Evolutionary conservation across 345 rosid species (phyloP).

Genomic region (Geranium rotundifolium): DNA sequence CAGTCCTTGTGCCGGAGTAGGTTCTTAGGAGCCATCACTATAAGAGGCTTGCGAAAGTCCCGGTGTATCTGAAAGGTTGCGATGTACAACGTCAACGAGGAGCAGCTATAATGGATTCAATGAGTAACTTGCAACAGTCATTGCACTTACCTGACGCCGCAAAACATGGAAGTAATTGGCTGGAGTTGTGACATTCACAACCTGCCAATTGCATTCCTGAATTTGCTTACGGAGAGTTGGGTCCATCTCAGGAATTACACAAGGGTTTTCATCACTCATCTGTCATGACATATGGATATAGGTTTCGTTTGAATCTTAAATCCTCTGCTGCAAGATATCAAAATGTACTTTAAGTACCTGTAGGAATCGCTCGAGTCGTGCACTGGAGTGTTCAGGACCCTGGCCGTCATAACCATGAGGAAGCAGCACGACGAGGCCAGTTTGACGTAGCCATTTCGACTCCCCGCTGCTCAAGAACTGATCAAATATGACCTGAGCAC

Average conservation of each 20-base stretch:
- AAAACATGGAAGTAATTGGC: constrained; percentile 27
- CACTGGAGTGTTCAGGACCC: too few species aligned
- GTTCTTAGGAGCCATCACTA: constrained; percentile 25
- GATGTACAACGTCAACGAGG: too few species aligned
- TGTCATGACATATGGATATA: neutral
- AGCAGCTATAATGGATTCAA: too few species aligned
- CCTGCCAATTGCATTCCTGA: too few species aligned
- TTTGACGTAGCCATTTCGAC: too few species aligned
- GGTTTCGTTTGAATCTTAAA: too few species aligned
- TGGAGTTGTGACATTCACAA: constrained; percentile 19
- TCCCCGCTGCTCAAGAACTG: constrained; percentile 21
- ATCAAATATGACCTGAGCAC: constrained; percentile 26
- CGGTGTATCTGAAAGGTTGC: constrained; percentile 16
- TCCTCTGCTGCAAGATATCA: too few species aligned
- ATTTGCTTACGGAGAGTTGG: constrained; percentile 17
- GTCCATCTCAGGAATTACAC: constrained; percentile 26
- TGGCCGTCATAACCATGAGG: constrained; percentile 28
- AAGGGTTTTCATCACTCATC: constrained; percentile 30
- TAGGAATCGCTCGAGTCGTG: too few species aligned
- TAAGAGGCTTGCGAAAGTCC: constrained; percentile 23
- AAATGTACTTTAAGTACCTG: neutral
- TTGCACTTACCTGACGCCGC: neutral
- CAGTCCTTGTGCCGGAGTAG: neutral
- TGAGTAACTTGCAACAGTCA: constrained; percentile 12
- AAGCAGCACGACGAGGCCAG: constrained; percentile 17